A percentile compares a stretch with the other conserved stretches of the same genome.
phyloP scores from a whole-genome alignment of 768 basidiomycete species.

The Favolaschia claudopus region DNA sequence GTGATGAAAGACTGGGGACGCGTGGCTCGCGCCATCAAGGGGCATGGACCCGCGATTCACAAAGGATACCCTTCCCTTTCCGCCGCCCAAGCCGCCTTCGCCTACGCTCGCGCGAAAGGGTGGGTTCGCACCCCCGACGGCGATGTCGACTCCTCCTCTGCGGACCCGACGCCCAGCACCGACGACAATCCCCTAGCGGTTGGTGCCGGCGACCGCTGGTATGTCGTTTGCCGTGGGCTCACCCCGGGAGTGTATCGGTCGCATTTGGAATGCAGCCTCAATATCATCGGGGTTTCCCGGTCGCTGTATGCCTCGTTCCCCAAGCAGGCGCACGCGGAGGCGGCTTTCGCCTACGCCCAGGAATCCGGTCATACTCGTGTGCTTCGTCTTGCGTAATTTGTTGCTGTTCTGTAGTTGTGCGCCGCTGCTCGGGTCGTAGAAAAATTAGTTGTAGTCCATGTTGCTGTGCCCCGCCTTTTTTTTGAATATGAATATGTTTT shows the following conservation, averaged over 20 bases:
- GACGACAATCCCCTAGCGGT: neutral
- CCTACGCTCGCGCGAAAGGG: neutral
- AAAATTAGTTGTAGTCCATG: too few relatives aligned
- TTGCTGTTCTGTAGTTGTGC: too few relatives aligned
- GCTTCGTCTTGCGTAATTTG: too few relatives aligned
- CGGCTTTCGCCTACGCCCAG: neutral
- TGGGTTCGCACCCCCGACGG: neutral
- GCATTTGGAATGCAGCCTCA: conserved; percentile 2
- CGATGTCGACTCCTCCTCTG: neutral
- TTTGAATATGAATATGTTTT: too few relatives aligned
- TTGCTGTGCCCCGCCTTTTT: too few relatives aligned
- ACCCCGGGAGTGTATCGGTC: neutral
- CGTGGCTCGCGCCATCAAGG: neutral
- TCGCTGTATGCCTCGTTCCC: neutral
- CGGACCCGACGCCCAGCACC: neutral
- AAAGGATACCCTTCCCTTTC: neutral
- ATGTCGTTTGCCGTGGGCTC: neutral
- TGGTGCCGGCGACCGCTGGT: neutral
- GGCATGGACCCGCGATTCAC: neutral
- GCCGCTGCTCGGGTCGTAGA: too few relatives aligned
- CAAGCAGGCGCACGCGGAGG: neutral
- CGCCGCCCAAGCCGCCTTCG: neutral
- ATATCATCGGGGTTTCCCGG: neutral
- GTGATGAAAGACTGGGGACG: neutral
- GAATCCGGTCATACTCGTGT: too few relatives aligned